A percentile compares a stretch with the other conserved stretches of the same genome.
Evolutionary conservation across 2,329 filamentous ascomycete genomes (phyloP).

Genomic region (Sarocladiaceae sp.): DNA sequence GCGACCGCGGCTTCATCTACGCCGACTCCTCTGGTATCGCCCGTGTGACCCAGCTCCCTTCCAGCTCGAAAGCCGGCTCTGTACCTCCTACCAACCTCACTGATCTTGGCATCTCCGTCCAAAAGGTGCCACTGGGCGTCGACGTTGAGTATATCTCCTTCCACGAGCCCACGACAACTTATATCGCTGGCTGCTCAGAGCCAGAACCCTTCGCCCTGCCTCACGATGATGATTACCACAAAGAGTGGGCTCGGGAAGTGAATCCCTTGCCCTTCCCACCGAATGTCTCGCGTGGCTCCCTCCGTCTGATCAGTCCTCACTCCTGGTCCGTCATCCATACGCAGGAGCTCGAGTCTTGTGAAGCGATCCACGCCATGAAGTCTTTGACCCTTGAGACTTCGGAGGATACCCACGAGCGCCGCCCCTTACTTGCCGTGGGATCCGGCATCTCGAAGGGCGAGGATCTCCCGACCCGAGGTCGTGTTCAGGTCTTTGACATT

Average conservation of each 20-base stretch:
- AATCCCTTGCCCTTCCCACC: constrained; percentile 48
- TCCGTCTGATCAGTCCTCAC: constrained; percentile 73
- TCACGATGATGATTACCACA: constrained; percentile 77
- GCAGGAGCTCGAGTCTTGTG: constrained; percentile 64
- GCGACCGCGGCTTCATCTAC: constrained; percentile 78
- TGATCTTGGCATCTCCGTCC: constrained; percentile 69
- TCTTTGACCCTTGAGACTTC: constrained; percentile 83
- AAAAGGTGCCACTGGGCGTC: constrained; percentile 62
- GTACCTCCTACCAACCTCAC: constrained; percentile 53
- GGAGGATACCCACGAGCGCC: constrained; percentile 81
- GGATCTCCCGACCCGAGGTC: constrained; percentile 78
- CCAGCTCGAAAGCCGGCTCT: not conserved
- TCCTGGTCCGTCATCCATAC: constrained; percentile 76
- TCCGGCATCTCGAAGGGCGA: constrained; percentile 84
- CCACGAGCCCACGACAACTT: constrained; percentile 67
- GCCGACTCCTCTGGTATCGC: constrained; percentile 67
- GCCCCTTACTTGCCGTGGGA: constrained; percentile 75
- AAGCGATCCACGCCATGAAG: constrained; percentile 75
- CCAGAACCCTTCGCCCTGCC: constrained; percentile 72
- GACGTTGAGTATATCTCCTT: constrained; percentile 71
- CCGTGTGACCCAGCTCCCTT: constrained; percentile 66
- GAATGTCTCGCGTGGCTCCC: constrained; percentile 59
- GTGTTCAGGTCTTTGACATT: constrained; percentile 85
- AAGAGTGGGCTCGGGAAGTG: constrained; percentile 73
- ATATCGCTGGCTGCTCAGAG: constrained; percentile 67